Evolutionary conservation across 176 grass and related monocot species (phyloP), one percentile per base, ranked within the genome.

Genomic region (Microstegium vimineum): DNA sequence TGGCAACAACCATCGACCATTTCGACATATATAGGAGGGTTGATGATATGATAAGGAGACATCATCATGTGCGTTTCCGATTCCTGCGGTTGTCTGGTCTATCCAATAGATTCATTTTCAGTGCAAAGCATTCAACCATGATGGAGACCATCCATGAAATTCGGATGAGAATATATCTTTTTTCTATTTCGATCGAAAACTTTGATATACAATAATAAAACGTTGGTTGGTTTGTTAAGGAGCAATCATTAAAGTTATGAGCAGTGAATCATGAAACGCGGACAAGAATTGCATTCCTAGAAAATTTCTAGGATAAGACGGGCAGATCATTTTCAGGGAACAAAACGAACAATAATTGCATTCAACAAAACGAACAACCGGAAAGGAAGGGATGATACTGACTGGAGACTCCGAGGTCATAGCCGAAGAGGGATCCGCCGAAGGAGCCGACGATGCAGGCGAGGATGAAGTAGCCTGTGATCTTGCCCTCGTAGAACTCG

Each of bases 361-460:
- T 66, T 10, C 3, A 22, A 11, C 4, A 14, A 34, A 12, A 47
- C 16, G 6, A 37, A 56, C 2, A 35, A 18, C 2, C 2, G 1
- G 22, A 73, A 8, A 6, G 2, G 2, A 33, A 51, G 10, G 1
- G 0, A 60, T 22, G 0, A 60, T 22, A 86, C 90, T 93, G 38
- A 98, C 96, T 91, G 16, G 96, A 99, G 30, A 99, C 93, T 16
- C 96, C 96, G 74, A 99, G 96, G 80, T 99, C 96, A 33, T 95
- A 99, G 18, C 96, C 96, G 76, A 99, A 99, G 66, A 99, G 96
- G n/a, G 96, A 99, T 35, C 96, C 96, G 7, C 96, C 96, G 15
- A 99, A 92, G 31, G 96, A 99, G 17, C 96, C 93, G 36, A 99
- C 93, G 83, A 94, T 43, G 84, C 96, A 99, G 2, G 96, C 93